Conservation (phyloP, 257 asterid species). For the Solanum habrochaites region DNA sequence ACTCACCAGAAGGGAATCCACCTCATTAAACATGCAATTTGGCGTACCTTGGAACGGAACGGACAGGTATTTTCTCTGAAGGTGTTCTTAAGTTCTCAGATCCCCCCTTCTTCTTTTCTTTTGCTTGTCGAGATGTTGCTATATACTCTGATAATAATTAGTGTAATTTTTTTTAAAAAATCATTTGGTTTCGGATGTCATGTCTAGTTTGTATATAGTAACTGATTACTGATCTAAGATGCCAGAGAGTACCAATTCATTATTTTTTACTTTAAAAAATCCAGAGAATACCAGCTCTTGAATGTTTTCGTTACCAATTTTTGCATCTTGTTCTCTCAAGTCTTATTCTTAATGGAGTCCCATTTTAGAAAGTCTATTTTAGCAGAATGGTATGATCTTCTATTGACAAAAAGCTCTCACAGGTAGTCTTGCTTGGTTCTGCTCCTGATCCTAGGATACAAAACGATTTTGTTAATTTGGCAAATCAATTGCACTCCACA, state of each 20-base stretch:
- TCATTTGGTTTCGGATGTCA: background rate
- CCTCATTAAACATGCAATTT: constrained; percentile 93
- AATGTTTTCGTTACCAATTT: background rate
- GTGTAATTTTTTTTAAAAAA: background rate
- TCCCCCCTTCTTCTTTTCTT: background rate
- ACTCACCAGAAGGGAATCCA: constrained; percentile 99
- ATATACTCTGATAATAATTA: background rate
- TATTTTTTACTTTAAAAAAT: background rate
- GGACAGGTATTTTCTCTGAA: constrained; percentile 54
- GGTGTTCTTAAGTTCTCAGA: background rate
- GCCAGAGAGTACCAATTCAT: background rate
- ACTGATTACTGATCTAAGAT: background rate
- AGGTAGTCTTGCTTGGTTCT: constrained; percentile 94
- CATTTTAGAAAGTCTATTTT: background rate
- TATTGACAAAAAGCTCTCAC: constrained; percentile 20
- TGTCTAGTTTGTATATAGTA: background rate
- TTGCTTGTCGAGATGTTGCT: background rate
- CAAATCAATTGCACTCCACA: constrained; percentile 73
- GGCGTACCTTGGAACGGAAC: constrained; percentile 78
- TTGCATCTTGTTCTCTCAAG: background rate
- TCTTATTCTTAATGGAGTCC: background rate
- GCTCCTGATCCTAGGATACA: constrained; percentile 97
- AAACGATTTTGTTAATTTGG: constrained; percentile 77
- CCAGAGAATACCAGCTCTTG: background rate
- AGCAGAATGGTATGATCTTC: background rate